These are phyloP conservation scores for Monosporozyma siamensis DNA, from an alignment of 805 yeast genomes.

Conservation along the genomic window DNA sequence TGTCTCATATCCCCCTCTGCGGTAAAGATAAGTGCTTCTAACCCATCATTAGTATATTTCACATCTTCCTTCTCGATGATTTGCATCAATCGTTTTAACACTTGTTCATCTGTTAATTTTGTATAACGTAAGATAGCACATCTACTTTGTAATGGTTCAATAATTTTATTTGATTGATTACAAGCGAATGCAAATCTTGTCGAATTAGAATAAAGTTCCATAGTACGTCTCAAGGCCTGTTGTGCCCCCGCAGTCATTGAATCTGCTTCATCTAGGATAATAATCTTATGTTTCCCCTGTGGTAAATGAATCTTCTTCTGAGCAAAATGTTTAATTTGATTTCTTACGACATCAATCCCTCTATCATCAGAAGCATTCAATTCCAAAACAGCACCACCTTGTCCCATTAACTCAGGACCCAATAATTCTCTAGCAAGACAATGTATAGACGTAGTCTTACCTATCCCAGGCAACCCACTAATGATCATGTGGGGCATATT, in stretches of 20 bases:
- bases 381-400: conserved; percentile 79
- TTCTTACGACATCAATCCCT: conserved; percentile 94
- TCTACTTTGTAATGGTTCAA: conserved; percentile 92
- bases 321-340: conserved; percentile 90
- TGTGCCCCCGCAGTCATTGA: conserved; percentile 97
- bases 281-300: conserved; percentile 82
- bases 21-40: conserved; percentile 85
- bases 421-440: conserved; percentile 81
- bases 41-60: conserved; percentile 76
- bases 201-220: conserved; percentile 92
- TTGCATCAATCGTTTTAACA: conserved; percentile 63
- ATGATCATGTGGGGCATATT: conserved; percentile 96
- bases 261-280: conserved; percentile 92
- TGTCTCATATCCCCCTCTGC: conserved; percentile 99
- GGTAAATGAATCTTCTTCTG: conserved; percentile 86
- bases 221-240: conserved; percentile 86
- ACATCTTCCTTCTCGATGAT: conserved; percentile 63
- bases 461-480: conserved; percentile 95
- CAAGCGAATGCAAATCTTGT: conserved; percentile 99
- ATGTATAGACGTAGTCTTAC: conserved; percentile 89
- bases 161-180: conserved; percentile 87
- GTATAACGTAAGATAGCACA: conserved; percentile 89
- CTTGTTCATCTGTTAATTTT: conserved; percentile 75
- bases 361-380: conserved; percentile 94
- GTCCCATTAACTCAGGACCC: conserved; percentile 45